A percentile compares a stretch with the other conserved stretches of the same genome.
phyloP scores from a whole-genome alignment of 2,329 filamentous ascomycete species.

The Penicillium occitanis region DNA sequence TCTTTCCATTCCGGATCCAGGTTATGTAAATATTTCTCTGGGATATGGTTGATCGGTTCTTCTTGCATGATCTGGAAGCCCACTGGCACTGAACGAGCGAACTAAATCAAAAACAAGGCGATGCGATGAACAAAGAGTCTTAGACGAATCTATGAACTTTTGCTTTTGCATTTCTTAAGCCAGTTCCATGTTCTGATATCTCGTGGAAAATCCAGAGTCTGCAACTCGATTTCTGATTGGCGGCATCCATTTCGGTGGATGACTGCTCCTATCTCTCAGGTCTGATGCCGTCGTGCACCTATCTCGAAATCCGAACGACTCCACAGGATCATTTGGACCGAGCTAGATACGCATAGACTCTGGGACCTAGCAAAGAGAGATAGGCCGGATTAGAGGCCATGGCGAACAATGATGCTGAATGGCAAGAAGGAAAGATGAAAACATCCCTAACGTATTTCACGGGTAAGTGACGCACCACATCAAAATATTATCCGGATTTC shows the following conservation, averaged over 20 bases:
- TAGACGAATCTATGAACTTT: not conserved
- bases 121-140: not conserved
- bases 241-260: constrained; percentile 7
- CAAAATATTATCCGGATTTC: too few relatives aligned
- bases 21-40: constrained; percentile 24
- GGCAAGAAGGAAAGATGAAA: not conserved
- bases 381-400: not conserved
- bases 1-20: constrained; percentile 32
- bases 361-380: not conserved
- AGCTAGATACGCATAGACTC: not conserved
- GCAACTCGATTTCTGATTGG: constrained; percentile 11
- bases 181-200: not conserved
- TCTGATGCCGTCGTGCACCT: not conserved
- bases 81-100: not conserved
- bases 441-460: not conserved
- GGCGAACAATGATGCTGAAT: not conserved
- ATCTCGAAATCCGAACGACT: not conserved
- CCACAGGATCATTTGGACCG: not conserved
- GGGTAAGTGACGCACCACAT: too few relatives aligned
- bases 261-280: not conserved
- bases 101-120: not conserved
- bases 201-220: not conserved
- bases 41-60: constrained; percentile 12
- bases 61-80: constrained; percentile 1
- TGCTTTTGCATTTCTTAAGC: not conserved